Base-by-base conservation (phyloP, 2,329 filamentous ascomycete species). In the Talaromyces atroroseus region DNA sequence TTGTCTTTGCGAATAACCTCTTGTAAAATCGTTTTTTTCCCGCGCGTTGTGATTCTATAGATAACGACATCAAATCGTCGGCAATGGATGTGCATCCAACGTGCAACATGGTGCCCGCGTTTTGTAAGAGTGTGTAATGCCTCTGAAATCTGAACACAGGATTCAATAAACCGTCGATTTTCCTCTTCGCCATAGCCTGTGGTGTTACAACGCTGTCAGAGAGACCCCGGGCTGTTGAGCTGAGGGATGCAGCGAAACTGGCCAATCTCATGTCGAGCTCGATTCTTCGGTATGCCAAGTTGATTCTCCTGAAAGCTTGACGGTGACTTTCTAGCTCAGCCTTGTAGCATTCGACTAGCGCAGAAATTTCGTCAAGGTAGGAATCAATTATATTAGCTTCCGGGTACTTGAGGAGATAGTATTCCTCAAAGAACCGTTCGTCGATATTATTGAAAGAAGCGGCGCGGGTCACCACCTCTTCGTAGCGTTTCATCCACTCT, bases 141-240 rank as follows among this genome's bases (percentile, higher is more conserved):
- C 24, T 2, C 1, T 56, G 14, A 14, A 60, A 26, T 11, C 24
- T 24, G n/a, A 47, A 3, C 1, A 24, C 11, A 21, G 52, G 32
- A 8, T 40, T n/a, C 7, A 66, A 49, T 18, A 64, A 20, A 2
- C 18, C 8, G 44, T 68, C 61, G 8, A 68, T 56, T 7, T 59
- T 65, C 12, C 40, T 42, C 52, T 61, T 61, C 11, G 64, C 64
- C 34, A 57, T 56, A 16, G 49, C 8, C 20, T 61, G 60, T 44
- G 65, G 61, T n/a, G 12, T 24, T 24, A 64, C 21, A 48, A 62
- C 63, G 18, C 64, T 53, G 5, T 38, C 3, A 5, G 60, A 2
- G 8, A 67, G 21, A 20, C 54, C 36, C 18, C 47, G 3, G 8
- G 47, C 16, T 16, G 50, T 11, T 7, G 23, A 58, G 26, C 11